Conservation (phyloP, 345 rosid genomes). For the Adansonia digitata region DNA sequence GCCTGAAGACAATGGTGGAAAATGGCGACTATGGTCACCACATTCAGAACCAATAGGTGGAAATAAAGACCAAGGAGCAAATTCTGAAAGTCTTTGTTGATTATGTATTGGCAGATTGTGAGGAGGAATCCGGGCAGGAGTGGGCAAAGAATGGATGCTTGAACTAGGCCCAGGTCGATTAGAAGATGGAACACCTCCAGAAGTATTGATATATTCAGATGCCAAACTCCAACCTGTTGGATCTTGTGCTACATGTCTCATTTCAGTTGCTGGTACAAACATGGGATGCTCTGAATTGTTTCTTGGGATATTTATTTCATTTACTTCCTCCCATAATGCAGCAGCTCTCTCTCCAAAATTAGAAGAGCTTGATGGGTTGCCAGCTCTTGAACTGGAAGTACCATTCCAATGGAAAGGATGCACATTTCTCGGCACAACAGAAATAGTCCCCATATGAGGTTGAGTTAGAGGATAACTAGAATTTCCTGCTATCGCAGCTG, state of each 20-base stretch:
- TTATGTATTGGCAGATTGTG: constrained; percentile 30
- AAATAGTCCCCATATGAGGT: constrained; percentile 33
- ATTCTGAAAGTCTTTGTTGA: constrained; percentile 49
- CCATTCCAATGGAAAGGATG: constrained; percentile 49
- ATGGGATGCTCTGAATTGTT: constrained; percentile 44
- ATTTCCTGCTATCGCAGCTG: constrained; percentile 26
- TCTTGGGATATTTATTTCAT: no score
- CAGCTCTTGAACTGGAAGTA: constrained; percentile 44
- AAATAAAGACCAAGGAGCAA: constrained; percentile 69
- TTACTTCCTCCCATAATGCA: constrained; percentile 37
- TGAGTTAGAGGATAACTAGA: constrained; percentile 40
- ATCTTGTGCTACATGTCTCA: constrained; percentile 40
- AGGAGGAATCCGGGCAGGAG: constrained; percentile 49
- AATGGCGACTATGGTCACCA: constrained; percentile 49
- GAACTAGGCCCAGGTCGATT: constrained; percentile 45
- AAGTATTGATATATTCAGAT: constrained; percentile 36
- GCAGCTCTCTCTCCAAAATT: constrained; percentile 40
- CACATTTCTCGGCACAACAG: constrained; percentile 46
- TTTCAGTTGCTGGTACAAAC: constrained; percentile 32
- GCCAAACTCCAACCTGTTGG: constrained; percentile 57
- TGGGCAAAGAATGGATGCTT: constrained; percentile 34
- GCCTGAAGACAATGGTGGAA: constrained; percentile 47
- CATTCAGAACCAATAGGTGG: constrained; percentile 49
- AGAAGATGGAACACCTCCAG: constrained; percentile 37
- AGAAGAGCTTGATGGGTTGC: constrained; percentile 37